phyloP scores from a whole-genome alignment of 495 filamentous ascomycete genomes.

The Thermothielavioides terrestris region DNA sequence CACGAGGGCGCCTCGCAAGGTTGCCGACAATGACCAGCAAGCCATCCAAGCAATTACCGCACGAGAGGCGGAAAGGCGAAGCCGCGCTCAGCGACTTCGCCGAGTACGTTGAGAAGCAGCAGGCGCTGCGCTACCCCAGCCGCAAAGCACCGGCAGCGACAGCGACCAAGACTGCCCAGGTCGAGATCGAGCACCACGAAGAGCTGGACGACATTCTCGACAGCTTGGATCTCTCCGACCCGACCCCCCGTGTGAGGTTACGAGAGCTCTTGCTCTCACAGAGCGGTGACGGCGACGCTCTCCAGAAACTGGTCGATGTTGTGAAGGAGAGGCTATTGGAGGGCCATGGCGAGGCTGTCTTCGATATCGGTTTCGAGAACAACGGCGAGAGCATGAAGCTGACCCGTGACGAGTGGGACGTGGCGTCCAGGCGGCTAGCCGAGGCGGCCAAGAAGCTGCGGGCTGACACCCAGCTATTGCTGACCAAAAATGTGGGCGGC shows the following conservation, averaged over 20 bases:
- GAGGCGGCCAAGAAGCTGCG: slow-evolving; percentile 55
- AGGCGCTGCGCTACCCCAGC: slow-evolving; percentile 51
- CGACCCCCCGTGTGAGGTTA: slow-evolving; percentile 56
- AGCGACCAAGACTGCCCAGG: slow-evolving; percentile 40
- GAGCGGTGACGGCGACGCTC: slow-evolving; percentile 45
- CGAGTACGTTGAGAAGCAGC: slow-evolving; percentile 94
- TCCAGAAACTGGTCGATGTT: slow-evolving; percentile 52
- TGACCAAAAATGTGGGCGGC: slow-evolving; percentile 87
- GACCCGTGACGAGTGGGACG: slow-evolving; percentile 66
- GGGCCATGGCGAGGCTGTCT: slow-evolving; percentile 83
- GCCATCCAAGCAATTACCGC: slow-evolving; percentile 51
- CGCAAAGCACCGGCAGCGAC: slow-evolving; percentile 32
- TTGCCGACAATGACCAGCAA: slow-evolving; percentile 45
- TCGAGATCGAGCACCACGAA: slow-evolving; percentile 59
- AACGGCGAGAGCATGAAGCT: slow-evolving; percentile 87
- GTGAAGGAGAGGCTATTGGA: slow-evolving; percentile 65
- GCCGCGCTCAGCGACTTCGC: slow-evolving; percentile 91
- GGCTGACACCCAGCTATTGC: slow-evolving; percentile 68
- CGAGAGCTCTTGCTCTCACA: slow-evolving; percentile 68
- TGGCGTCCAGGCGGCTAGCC: slow-evolving; percentile 59
- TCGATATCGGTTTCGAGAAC: slow-evolving; percentile 88
- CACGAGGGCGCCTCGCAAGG: slow-evolving; percentile 19
- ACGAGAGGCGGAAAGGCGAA: slow-evolving; percentile 81
- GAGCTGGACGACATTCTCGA: slow-evolving; percentile 87
- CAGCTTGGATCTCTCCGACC: slow-evolving; percentile 71